phyloP scores from a whole-genome alignment of 2,329 filamentous ascomycete genomes.

The Aspergillus floridensis region DNA sequence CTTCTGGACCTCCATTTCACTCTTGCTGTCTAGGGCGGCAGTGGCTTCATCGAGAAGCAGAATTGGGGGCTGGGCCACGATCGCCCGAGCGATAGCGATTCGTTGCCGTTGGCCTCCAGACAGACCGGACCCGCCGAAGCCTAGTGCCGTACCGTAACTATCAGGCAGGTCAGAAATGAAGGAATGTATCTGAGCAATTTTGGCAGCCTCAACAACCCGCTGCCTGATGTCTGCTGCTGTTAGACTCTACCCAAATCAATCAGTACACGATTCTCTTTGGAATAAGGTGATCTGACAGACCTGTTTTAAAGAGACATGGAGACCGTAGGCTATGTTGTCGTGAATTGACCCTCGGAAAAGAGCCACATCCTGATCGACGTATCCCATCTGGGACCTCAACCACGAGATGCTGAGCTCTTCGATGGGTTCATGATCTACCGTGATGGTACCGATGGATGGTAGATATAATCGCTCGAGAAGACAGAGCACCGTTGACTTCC shows the following conservation, averaged over 20 bases:
- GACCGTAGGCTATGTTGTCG: conserved; percentile 66
- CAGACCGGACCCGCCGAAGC: conserved; percentile 75
- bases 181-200: conserved; percentile 63
- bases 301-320: conserved; percentile 29
- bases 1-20: conserved; percentile 79
- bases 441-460: conserved; percentile 32
- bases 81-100: conserved; percentile 77
- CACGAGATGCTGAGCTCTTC: conserved; percentile 30
- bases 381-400: conserved; percentile 18
- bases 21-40: conserved; percentile 79
- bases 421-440: conserved; percentile 37
- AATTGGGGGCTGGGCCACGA: conserved; percentile 76
- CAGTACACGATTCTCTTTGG: neutral
- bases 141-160: conserved; percentile 81
- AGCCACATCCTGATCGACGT: conserved; percentile 64
- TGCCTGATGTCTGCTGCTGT: conserved; percentile 38
- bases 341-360: conserved; percentile 80
- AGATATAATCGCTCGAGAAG: conserved; percentile 72
- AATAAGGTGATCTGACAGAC: neutral
- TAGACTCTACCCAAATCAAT: conserved; percentile 41
- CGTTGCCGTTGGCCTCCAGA: conserved; percentile 91
- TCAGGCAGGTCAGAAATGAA: conserved; percentile 73
- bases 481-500: conserved; percentile 72
- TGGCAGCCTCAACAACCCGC: conserved; percentile 13
- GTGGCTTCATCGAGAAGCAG: conserved; percentile 89